phyloP scores from a whole-genome alignment of 1,284 basidiomycete genomes.

The Neotropicomus parvogracilis region DNA sequence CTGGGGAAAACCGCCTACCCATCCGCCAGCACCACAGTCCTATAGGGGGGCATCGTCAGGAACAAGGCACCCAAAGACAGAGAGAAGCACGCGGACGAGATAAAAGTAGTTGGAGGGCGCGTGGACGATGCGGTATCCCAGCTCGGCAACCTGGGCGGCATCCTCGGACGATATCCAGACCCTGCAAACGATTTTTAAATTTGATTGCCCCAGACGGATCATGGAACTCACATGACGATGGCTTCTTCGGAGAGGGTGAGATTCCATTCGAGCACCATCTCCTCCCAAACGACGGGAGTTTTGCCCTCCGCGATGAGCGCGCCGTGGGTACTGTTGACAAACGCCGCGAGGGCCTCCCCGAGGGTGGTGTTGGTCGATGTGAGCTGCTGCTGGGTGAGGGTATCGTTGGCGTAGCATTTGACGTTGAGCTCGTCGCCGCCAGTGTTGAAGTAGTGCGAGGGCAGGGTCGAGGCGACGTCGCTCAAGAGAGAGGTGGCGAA shows the following conservation, averaged over 20 bases:
- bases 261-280: slow-evolving; percentile 64
- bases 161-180: slow-evolving; percentile 71
- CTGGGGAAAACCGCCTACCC: slow-evolving; percentile 60
- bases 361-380: slow-evolving; percentile 43
- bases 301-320: slow-evolving; percentile 47
- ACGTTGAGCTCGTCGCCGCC: slow-evolving; percentile 73
- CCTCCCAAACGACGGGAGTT: slow-evolving; percentile 71
- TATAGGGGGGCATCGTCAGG: slow-evolving; percentile 25
- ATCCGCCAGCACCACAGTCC: slow-evolving; percentile 80
- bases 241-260: slow-evolving; percentile 64
- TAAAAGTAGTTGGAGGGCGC: slow-evolving; percentile 75
- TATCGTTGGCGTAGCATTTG: slow-evolving; percentile 53
- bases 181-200: slow-evolving; percentile 31
- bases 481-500: slow-evolving; percentile 48
- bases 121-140: slow-evolving; percentile 63
- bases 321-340: slow-evolving; percentile 50
- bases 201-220: neutral
- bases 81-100: slow-evolving; percentile 47
- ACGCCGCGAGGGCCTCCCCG: slow-evolving; percentile 49
- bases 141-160: slow-evolving; percentile 54
- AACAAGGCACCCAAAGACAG: slow-evolving; percentile 6
- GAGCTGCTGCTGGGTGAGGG: slow-evolving; percentile 43
- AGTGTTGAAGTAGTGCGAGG: slow-evolving; percentile 54
- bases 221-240: slow-evolving; percentile 50
- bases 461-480: slow-evolving; percentile 40